These are phyloP conservation scores for Rachicladosporium sp. DNA, from an alignment of 2,329 filamentous ascomycete genomes.

Conservation along the genomic window DNA sequence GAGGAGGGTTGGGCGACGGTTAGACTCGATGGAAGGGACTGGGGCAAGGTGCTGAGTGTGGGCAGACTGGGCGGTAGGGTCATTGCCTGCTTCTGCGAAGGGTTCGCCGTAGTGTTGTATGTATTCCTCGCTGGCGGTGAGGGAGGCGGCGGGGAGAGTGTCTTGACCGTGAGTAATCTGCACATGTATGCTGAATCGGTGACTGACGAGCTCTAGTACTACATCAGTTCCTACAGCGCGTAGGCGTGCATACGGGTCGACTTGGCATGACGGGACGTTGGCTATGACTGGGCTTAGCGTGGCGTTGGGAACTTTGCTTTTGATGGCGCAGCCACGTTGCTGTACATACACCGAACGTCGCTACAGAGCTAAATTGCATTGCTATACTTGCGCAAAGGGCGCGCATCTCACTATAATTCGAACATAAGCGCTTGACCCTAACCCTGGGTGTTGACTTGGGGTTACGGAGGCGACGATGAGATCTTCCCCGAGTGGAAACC, in stretches of 20 bases:
- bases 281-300: too few relatives aligned
- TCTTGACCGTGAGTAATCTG: slow-evolving; percentile 54
- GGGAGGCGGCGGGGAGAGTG: slow-evolving; percentile 56
- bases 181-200: neutral
- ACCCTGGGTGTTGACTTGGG: too few relatives aligned
- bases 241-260: slow-evolving; percentile 6
- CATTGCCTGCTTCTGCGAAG: slow-evolving; percentile 79
- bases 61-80: slow-evolving; percentile 80
- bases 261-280: too few relatives aligned
- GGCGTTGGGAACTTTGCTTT: too few relatives aligned
- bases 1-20: slow-evolving; percentile 82
- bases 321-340: too few relatives aligned
- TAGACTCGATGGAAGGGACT: slow-evolving; percentile 83
- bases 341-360: too few relatives aligned
- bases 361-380: too few relatives aligned
- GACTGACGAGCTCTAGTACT: slow-evolving; percentile 35
- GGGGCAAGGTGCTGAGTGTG: slow-evolving; percentile 87
- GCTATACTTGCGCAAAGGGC: too few relatives aligned
- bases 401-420: too few relatives aligned
- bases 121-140: slow-evolving; percentile 67
- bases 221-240: slow-evolving; percentile 44
- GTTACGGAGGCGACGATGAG: too few relatives aligned
- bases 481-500: too few relatives aligned
- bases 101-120: slow-evolving; percentile 70
- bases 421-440: too few relatives aligned